Percentiles rank a stretch among this genome's conserved stretches.
These are phyloP conservation scores for Triticum dicoccoides DNA, from an alignment of 176 grass and related monocot species.

Conservation along the genomic window DNA sequence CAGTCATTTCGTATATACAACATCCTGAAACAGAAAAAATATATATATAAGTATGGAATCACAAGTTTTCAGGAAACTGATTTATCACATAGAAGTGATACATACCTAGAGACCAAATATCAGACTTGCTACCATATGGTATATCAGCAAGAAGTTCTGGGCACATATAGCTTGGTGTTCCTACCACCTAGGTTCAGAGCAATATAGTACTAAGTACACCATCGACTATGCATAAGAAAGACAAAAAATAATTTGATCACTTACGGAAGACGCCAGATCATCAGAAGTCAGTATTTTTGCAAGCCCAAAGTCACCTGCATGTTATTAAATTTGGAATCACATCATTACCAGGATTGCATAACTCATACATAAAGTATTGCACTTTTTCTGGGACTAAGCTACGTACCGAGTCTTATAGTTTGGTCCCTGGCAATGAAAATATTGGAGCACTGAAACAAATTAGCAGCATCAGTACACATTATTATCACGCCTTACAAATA, in stretches of 20 bases:
- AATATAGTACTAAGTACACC: conserved; percentile 37
- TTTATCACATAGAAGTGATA: conserved; percentile 7
- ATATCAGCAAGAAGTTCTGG: conserved; percentile 96
- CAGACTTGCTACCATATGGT: conserved; percentile 96
- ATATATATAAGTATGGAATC: conserved; percentile 1
- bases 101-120: conserved; percentile 96
- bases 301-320: conserved; percentile 90
- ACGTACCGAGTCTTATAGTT: conserved; percentile 87
- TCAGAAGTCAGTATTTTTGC: conserved; percentile 92
- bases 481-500: conserved; percentile 17
- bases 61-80: not conserved
- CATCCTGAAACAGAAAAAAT: conserved; percentile 57
- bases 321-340: conserved; percentile 23
- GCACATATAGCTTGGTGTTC: conserved; percentile 98
- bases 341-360: conserved; percentile 11
- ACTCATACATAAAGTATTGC: conserved; percentile 29
- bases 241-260: conserved; percentile 14
- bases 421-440: conserved; percentile 95
- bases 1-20: conserved; percentile 97
- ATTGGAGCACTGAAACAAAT: conserved; percentile 92
- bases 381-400: conserved; percentile 14
- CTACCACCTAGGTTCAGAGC: conserved; percentile 63
- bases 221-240: not conserved
- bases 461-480: conserved; percentile 5
- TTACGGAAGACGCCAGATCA: conserved; percentile 90